Conservation (phyloP, 1,139 yeast species). For the Candida labiduridarum region DNA sequence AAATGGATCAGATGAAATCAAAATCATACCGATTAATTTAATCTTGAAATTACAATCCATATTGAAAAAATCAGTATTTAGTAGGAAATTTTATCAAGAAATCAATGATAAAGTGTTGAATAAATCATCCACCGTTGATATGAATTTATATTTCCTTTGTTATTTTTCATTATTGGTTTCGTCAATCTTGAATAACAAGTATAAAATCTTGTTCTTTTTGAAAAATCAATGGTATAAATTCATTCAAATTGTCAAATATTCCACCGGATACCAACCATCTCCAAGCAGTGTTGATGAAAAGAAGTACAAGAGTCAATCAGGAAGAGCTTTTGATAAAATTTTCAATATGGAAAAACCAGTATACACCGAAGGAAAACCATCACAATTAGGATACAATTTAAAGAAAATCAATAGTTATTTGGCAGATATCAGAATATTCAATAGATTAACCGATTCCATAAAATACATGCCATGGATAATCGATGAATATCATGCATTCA, state of each 20-base stretch:
- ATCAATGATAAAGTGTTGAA: constrained; percentile 44
- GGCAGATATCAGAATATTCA: constrained; percentile 56
- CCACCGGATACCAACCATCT: constrained; percentile 16
- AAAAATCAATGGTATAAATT: constrained; percentile 28
- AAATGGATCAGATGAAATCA: not conserved
- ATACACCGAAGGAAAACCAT: constrained; percentile 14
- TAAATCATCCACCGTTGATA: constrained; percentile 39
- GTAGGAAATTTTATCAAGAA: constrained; percentile 46
- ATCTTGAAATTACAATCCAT: constrained; percentile 24
- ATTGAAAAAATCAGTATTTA: constrained; percentile 29
- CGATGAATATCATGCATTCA: constrained; percentile 37
- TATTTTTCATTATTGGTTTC: constrained; percentile 46
- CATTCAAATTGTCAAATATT: constrained; percentile 12
- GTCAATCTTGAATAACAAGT: constrained; percentile 42
- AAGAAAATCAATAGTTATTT: constrained; percentile 47
- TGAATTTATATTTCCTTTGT: constrained; percentile 46
- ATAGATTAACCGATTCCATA: constrained; percentile 54
- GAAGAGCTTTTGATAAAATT: not conserved
- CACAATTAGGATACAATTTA: constrained; percentile 41
- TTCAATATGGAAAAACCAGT: constrained; percentile 8
- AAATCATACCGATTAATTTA: constrained; percentile 19
- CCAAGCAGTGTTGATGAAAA: not conserved
- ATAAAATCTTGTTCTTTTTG: constrained; percentile 33
- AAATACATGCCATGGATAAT: constrained; percentile 54
- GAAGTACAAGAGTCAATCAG: not conserved